Percentiles rank a stretch among this genome's conserved stretches.
These are phyloP conservation scores for Lomentospora prolificans DNA, from an alignment of 2,329 filamentous ascomycete genomes.

Conservation along the genomic window DNA sequence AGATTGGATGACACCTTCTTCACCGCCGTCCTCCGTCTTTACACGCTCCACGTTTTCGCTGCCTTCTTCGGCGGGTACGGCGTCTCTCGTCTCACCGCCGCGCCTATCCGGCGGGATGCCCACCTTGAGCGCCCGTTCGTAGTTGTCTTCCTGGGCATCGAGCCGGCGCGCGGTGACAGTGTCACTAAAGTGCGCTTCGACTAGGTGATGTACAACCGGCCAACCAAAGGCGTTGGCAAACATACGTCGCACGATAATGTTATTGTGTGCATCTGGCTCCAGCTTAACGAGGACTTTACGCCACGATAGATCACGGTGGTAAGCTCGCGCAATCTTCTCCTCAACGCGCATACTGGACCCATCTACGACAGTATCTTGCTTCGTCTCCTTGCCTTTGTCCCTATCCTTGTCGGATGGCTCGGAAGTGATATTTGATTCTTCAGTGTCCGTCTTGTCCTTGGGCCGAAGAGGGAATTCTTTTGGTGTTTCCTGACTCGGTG, in stretches of 20 bases:
- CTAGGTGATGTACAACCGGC: slow-evolving; percentile 91
- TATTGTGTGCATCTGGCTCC: slow-evolving; percentile 96
- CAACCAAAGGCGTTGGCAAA: slow-evolving; percentile 97
- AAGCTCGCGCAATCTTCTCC: slow-evolving; percentile 94
- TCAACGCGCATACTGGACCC: slow-evolving; percentile 76
- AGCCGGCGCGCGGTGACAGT: slow-evolving; percentile 48
- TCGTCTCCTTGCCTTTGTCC: neutral
- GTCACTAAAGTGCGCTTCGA: slow-evolving; percentile 88
- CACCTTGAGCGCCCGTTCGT: slow-evolving; percentile 48
- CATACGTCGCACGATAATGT: slow-evolving; percentile 91
- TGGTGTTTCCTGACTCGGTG: slow-evolving; percentile 39
- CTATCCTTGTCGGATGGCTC: neutral
- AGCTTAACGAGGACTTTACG: slow-evolving; percentile 92
- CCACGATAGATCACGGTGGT: slow-evolving; percentile 87
- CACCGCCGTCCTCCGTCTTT: neutral
- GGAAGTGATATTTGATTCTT: neutral
- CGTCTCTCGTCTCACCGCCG: slow-evolving; percentile 11
- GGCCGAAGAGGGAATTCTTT: slow-evolving; percentile 21
- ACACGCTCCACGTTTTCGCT: slow-evolving; percentile 43
- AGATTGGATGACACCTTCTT: slow-evolving; percentile 19
- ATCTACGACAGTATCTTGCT: slow-evolving; percentile 29
- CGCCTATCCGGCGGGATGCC: slow-evolving; percentile 34
- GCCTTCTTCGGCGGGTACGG: slow-evolving; percentile 51
- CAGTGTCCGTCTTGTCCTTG: neutral
- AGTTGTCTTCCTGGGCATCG: slow-evolving; percentile 56